Base-by-base conservation (phyloP, 192 early-diverging fungal species). In the Backusella liffmaniae region DNA sequence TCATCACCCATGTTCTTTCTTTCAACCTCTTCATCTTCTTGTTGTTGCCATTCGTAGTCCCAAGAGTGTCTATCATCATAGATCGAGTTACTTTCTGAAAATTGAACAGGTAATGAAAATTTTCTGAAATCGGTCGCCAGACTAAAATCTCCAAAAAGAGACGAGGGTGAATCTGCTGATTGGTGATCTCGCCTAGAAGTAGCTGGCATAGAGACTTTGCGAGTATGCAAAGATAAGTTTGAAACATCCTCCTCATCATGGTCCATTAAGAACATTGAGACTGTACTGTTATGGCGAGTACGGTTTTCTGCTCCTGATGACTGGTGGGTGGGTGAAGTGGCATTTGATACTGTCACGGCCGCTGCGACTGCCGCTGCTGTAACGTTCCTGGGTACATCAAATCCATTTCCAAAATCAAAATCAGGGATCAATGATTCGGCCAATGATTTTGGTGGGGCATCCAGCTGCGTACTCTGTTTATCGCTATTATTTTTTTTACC, bases 121-220 rank as follows among this genome's bases (percentile, higher is more conserved):
- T 74, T 79, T 35, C 18, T 70, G 56, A 79, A 79, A 79, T 79
- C 77, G 30, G 73, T 74, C 10, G 73, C 53, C 9, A 79, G 37
- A 49, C 65, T 51, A 67, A 77, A 77, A 41, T 79, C 77, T n/a
- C 77, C 77, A 74, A 79, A 79, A 34, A 79, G 39, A 36, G 77
- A 79, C n/a, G 77, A 68, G 16, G 66, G 41, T 70, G 77, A 39
- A 29, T 62, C 65, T 32, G 67, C 75, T 41, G 75, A 76, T n/a
- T n/a, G 67, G n/a, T 70, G 42, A 18, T 66, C 36, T 41, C 70
- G 35, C 8, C 49, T 41, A 21, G 34, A 34, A 6, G 72, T 66
- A 12, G 76, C 21, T 73, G 69, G 76, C 18, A 37, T 66, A 30
- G 51, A 70, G 21, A 36, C 56, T 51, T 53, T 70, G 6, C 67